These are phyloP conservation scores for Conoideocrella luteorostrata DNA, from an alignment of 2,329 filamentous ascomycete genomes.

Conservation along the genomic window DNA sequence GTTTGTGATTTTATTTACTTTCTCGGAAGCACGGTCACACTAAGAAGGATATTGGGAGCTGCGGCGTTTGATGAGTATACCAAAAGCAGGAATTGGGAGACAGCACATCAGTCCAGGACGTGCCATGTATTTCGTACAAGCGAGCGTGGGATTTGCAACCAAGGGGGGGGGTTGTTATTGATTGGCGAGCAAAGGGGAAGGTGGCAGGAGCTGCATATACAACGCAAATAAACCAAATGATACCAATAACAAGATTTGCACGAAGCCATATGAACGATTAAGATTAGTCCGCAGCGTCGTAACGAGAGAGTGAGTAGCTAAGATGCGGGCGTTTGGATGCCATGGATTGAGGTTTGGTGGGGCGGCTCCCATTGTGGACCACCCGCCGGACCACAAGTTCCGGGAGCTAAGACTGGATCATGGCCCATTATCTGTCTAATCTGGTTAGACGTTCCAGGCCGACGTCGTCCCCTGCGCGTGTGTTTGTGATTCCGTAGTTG, in stretches of 20 bases:
- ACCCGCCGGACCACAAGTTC: too few relatives aligned
- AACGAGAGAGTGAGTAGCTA: too few relatives aligned
- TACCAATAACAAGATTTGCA: constrained; percentile 15
- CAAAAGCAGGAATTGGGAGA: constrained; percentile 7
- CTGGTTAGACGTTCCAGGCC: too few relatives aligned
- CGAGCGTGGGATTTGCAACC: background rate
- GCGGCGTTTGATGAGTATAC: constrained; percentile 10
- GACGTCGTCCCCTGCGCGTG: too few relatives aligned
- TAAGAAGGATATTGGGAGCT: background rate
- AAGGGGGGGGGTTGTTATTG: background rate
- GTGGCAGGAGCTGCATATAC: constrained; percentile 8
- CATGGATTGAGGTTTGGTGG: too few relatives aligned
- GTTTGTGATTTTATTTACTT: background rate
- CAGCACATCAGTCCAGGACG: background rate
- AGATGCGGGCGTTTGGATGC: too few relatives aligned
- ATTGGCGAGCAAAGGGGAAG: background rate
- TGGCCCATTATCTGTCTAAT: too few relatives aligned
- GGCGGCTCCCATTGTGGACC: too few relatives aligned
- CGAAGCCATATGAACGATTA: constrained; percentile 5
- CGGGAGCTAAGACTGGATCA: too few relatives aligned
- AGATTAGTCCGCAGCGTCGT: too few relatives aligned
- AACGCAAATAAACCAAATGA: constrained; percentile 10
- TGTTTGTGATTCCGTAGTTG: too few relatives aligned
- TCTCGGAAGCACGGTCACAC: background rate
- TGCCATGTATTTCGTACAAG: background rate